A percentile compares a stretch with the other conserved stretches of the same genome.
phyloP scores from a whole-genome alignment of 2,329 filamentous ascomycete species.

The Verticillium dahliae region DNA sequence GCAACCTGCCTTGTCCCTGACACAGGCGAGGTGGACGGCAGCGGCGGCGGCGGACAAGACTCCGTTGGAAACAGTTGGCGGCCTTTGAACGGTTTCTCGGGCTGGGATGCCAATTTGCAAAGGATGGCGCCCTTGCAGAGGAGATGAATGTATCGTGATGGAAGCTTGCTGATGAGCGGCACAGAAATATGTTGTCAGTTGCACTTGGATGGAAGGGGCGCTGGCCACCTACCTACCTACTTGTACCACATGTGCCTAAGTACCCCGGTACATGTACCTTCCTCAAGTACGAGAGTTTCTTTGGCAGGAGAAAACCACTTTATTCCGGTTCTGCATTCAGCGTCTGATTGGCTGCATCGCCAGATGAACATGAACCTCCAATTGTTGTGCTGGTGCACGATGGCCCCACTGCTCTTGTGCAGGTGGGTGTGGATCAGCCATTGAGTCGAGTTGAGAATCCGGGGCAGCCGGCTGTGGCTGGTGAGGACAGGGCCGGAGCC shows the following conservation, averaged over 20 bases:
- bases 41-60: not conserved
- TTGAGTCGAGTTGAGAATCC: not conserved
- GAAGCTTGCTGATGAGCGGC: too few species aligned
- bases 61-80: not conserved
- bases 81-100: not conserved
- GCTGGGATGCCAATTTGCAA: too few species aligned
- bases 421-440: not conserved
- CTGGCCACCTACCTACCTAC: too few species aligned
- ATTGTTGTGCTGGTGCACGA: not conserved
- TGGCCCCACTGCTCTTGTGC: not conserved
- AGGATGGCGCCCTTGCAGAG: too few species aligned
- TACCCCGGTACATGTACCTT: too few species aligned
- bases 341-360: not conserved
- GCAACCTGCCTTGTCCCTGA: too few species aligned
- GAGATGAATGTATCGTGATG: too few species aligned
- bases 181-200: too few species aligned
- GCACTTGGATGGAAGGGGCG: too few species aligned
- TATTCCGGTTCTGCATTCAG: not conserved
- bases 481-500: not conserved
- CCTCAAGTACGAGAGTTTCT: too few species aligned
- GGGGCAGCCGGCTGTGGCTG: not conserved
- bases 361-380: not conserved
- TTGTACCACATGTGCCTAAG: too few species aligned
- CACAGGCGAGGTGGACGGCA: too few species aligned
- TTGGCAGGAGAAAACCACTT: not conserved